These are phyloP conservation scores for Lecanicillium sp. DNA, from an alignment of 2,329 filamentous ascomycete genomes.

Conservation along the genomic window DNA sequence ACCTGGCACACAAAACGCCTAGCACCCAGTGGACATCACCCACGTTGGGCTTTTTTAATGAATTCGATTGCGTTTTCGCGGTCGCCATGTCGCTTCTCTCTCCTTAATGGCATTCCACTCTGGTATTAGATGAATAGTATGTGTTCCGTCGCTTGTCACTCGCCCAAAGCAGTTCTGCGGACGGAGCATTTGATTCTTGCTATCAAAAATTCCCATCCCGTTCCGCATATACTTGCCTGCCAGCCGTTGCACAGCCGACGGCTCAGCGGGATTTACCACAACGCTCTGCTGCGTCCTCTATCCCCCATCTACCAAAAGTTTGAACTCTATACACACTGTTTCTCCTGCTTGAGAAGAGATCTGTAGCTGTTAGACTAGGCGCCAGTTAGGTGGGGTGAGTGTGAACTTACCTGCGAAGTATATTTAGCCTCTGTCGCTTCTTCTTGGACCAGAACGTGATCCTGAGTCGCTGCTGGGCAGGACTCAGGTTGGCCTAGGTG, in stretches of 20 bases:
- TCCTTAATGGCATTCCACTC: too few species aligned
- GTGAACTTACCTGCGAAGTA: background rate
- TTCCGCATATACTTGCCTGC: background rate
- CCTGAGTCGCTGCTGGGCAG: background rate
- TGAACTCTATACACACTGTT: slow-evolving; percentile 1
- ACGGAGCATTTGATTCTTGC: background rate
- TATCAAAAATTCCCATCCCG: background rate
- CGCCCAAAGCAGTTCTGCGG: slow-evolving; percentile 1
- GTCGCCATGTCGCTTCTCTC: too few species aligned
- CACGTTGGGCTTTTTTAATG: too few species aligned
- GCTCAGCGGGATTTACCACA: too few species aligned
- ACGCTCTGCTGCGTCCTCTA: background rate
- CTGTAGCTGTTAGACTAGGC: background rate
- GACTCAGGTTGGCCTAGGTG: background rate
- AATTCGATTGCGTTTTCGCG: too few species aligned
- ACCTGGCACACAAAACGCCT: too few species aligned
- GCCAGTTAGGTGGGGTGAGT: background rate
- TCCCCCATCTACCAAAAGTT: background rate
- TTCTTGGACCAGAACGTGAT: too few species aligned
- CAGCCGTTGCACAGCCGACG: background rate
- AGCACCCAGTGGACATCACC: too few species aligned
- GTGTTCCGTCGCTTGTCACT: background rate
- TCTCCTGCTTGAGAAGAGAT: background rate
- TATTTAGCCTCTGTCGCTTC: background rate
- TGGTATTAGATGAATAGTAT: too few species aligned